Evolutionary conservation across 202 grass and related monocot genomes (phyloP).

Genomic region (Setaria viridis): DNA sequence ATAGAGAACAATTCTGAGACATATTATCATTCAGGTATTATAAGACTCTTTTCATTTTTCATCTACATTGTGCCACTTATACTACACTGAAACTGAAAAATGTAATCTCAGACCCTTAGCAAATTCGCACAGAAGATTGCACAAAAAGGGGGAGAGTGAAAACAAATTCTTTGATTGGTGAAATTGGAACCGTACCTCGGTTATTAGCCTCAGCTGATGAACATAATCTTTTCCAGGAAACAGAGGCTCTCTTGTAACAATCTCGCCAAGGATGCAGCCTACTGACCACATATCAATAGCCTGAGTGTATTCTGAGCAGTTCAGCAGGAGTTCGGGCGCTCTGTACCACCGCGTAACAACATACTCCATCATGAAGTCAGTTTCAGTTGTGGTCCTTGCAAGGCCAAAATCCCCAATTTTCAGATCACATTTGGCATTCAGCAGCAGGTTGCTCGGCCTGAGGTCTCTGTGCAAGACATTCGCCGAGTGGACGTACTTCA

Average conservation of each 20-base stretch:
- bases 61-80: not conserved
- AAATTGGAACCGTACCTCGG: constrained; percentile 64
- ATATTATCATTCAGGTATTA: not conserved
- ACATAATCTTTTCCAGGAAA: constrained; percentile 99
- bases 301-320: constrained; percentile 93
- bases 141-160: not conserved
- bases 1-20: constrained; percentile 8
- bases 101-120: not conserved
- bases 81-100: not conserved
- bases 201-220: constrained; percentile 91
- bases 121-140: not conserved
- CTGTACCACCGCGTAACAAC: constrained; percentile 95
- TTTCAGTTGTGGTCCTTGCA: constrained; percentile 97
- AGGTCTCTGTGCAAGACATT: constrained; percentile 96
- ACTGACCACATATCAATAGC: constrained; percentile 98
- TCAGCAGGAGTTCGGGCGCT: constrained; percentile 87
- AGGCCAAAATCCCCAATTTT: constrained; percentile 94
- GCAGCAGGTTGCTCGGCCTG: constrained; percentile 88
- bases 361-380: constrained; percentile 99
- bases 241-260: constrained; percentile 84
- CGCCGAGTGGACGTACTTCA: constrained; percentile 95
- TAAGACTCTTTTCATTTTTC: not conserved
- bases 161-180: constrained; percentile 14
- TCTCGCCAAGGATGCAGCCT: constrained; percentile 92
- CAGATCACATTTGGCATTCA: constrained; percentile 93